Base-by-base conservation (phyloP, 192 early-diverging fungal genomes). In the Gigaspora rosea region DNA sequence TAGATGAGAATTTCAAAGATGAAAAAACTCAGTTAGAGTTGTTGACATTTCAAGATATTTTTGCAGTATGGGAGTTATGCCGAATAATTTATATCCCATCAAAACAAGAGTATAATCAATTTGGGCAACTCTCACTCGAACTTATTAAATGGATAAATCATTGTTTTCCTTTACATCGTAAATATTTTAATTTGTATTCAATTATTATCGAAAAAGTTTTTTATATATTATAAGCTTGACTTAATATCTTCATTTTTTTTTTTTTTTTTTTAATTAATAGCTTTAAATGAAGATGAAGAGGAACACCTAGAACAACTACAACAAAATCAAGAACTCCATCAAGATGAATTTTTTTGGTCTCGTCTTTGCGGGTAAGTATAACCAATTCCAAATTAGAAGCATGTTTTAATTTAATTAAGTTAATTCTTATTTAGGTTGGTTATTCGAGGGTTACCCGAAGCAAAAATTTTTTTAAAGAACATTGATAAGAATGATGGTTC, bases 41-140 rank as follows among this genome's bases (percentile, higher is more conserved):
- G 18, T n/a, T 2, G 9, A 66, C 64, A 47, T 66, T 66, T 66
- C 33, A 41, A 47, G 36, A 66, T 47, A 66, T 66, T 33, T n/a
- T 47, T 33, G 1, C n/a, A 13, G 46, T 66, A 47, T 66, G 64
- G 64, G 64, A 66, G 6, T 20, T 66, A 47, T 66, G 64, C 41
- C 35, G 64, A 48, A 66, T 66, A n/a, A 66, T 66, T 33, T 66
- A 66, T 66, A 47, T 66, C 18, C 35, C n/a, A 9, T n/a, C 33
- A 66, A 47, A 33, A n/a, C 18, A 66, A 66, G 41, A 41, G n/a
- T 66, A 66, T n/a, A 56, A 56, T 56, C 18, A 13, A 56, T 56
- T 18, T 13, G 52, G 52, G 2, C 33, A 35, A 66, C 41, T 66
- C 18, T 66, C 64, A 66, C 35, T 12, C 15, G 64, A 66, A 47